A percentile compares a stretch with the other conserved stretches of the same genome.
These are phyloP conservation scores for Purshia tridentata DNA, from an alignment of 306 rosid species.

Conservation along the genomic window DNA sequence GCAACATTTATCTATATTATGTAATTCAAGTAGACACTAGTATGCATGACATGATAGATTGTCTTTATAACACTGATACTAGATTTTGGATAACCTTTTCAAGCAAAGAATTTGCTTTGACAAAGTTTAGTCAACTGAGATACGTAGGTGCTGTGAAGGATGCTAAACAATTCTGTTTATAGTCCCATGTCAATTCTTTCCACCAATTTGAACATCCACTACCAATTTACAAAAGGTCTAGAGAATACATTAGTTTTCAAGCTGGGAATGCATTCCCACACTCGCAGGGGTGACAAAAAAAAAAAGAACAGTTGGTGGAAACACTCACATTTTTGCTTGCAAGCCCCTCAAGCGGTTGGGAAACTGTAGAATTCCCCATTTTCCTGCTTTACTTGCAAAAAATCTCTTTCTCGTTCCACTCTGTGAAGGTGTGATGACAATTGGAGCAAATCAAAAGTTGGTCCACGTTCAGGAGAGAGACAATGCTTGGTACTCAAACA, in stretches of 20 bases:
- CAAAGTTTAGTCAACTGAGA: not conserved
- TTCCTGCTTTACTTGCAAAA: conserved; percentile 50
- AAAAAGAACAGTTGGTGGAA: conserved; percentile 4
- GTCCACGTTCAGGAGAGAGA: conserved; percentile 41
- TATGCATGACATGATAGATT: not conserved
- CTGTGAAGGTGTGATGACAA: conserved; percentile 76
- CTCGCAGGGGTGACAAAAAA: conserved; percentile 13
- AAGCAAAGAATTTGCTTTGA: not conserved
- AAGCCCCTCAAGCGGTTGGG: conserved; percentile 35
- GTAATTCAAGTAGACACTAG: not conserved
- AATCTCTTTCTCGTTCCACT: conserved; percentile 65
- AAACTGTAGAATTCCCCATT: conserved; percentile 48
- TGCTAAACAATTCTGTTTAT: not conserved
- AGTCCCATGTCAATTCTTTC: too few species aligned
- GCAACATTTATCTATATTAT: not conserved
- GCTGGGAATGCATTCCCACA: not conserved
- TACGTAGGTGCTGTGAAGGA: not conserved
- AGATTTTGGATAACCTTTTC: not conserved
- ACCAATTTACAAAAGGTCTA: too few species aligned
- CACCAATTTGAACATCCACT: too few species aligned
- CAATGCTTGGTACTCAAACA: conserved; percentile 26
- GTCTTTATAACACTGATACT: not conserved
- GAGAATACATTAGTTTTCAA: not conserved
- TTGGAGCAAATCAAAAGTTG: conserved; percentile 59
- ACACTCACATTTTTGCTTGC: conserved; percentile 35